Evolutionary conservation across 305 asterid species (phyloP).

Genomic region (Caryopteris hybrid): DNA sequence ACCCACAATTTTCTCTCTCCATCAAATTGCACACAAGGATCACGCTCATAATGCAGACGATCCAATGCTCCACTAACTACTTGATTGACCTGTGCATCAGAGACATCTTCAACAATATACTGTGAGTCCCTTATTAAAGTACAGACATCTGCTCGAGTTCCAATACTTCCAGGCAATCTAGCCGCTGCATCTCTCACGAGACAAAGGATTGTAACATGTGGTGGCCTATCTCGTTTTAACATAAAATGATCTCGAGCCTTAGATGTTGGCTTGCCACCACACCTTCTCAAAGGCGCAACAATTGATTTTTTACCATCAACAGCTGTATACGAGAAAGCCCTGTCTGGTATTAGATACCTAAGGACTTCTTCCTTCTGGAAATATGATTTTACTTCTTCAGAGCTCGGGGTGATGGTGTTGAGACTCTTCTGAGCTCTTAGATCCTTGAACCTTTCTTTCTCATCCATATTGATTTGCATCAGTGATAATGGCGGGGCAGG

Average conservation of each 20-base stretch:
- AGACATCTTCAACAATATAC: conserved; percentile 82
- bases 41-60: conserved; percentile 94
- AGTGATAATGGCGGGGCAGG: conserved; percentile 80
- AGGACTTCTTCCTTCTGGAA: conserved; percentile 90
- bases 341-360: conserved; percentile 93
- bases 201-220: conserved; percentile 96
- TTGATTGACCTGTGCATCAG: conserved; percentile 93
- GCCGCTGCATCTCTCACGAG: conserved; percentile 99
- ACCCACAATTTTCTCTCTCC: conserved; percentile 96
- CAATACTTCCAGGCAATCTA: conserved; percentile 96
- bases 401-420: conserved; percentile 77
- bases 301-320: conserved; percentile 92
- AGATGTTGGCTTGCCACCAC: conserved; percentile 99
- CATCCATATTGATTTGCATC: conserved; percentile 74
- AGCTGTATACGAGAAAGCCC: conserved; percentile 93
- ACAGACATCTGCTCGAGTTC: conserved; percentile 96
- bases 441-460: conserved; percentile 96
- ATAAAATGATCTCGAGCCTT: conserved; percentile 98
- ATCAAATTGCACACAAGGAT: conserved; percentile 95
- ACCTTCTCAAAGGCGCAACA: conserved; percentile 96
- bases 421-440: conserved; percentile 97
- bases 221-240: conserved; percentile 94
- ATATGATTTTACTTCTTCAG: conserved; percentile 84
- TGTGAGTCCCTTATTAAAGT: conserved; percentile 95
- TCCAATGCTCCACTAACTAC: conserved; percentile 98